Evolutionary conservation across 78 protist genomes (phyloP).

Genomic region (Reticulomyxa filosa): DNA sequence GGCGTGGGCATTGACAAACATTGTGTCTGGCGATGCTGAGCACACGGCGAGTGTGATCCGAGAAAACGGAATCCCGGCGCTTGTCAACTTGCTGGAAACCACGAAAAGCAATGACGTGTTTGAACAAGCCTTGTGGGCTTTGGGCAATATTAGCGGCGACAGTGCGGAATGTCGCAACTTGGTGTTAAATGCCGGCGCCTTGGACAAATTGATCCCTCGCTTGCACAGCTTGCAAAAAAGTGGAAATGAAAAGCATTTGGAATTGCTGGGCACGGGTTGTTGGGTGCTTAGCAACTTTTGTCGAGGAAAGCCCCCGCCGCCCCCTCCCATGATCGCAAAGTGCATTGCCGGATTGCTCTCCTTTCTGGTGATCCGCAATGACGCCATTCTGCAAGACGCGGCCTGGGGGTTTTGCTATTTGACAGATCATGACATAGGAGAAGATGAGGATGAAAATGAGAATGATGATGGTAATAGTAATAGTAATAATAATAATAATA

Average conservation of each 20-base stretch:
- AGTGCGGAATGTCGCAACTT: slow-evolving; percentile 51
- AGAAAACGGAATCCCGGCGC: slow-evolving; percentile 55
- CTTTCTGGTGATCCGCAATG: no score
- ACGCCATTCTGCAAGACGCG: no score
- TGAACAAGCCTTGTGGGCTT: slow-evolving; percentile 74
- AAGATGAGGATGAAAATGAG: no score
- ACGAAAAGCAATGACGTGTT: slow-evolving; percentile 44
- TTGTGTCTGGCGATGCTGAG: slow-evolving; percentile 74
- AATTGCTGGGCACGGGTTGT: no score
- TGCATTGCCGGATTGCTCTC: no score
- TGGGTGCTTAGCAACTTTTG: slow-evolving; percentile 87
- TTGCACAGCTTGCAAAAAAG: no score
- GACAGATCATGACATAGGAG: no score
- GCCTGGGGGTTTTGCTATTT: no score
- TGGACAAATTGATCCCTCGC: slow-evolving; percentile 35
- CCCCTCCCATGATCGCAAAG: no score
- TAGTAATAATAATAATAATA: no score
- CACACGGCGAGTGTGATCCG: slow-evolving; percentile 58
- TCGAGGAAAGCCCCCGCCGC: slow-evolving; percentile 69
- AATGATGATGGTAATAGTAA: no score
- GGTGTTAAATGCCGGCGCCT: slow-evolving; percentile 32
- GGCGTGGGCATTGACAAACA: slow-evolving; percentile 93
- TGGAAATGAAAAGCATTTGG: no score
- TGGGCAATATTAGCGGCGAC: slow-evolving; percentile 97
- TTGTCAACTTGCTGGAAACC: slow-evolving; percentile 51